Base-by-base conservation (phyloP, 345 rosid species). In the Luvunga scandens region DNA sequence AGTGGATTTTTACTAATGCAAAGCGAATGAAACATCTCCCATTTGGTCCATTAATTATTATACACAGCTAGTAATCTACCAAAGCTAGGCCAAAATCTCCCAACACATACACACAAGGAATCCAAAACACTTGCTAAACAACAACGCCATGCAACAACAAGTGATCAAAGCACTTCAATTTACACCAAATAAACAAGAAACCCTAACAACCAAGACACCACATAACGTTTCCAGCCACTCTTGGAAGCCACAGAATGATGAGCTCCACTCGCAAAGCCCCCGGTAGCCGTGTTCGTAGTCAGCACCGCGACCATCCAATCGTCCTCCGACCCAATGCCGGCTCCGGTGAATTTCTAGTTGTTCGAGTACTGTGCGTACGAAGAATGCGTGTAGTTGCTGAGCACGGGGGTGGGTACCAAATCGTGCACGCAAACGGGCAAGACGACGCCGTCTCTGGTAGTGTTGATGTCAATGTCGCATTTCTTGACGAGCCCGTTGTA, bases 271-370 rank as follows among this genome's bases (percentile, higher is more conserved):
- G 83, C 80, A 9, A 93, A 88, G 48, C 83, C 87, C 30, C 97
- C 98, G 0, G 77, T 63, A 0, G 75, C 86, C 4, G 89, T 89
- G 48, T 42, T 86, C 0, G 91, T 85, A 0, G 80, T 79, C 69
- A 95, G 66, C 21, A 93, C 89, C 16, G 88, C 79, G 24, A 95
- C 97, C 91, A 89, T 89, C 98, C 98, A 92, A 67, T 93, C 90
- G 19, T 91, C 89, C 56, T 91, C 91, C 4, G 93, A 89, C 7
- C 92, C 93, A 6, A 92, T 65, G 9, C 98, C 98, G 0, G 84
- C 90, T 0, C 91, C 97, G 0, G 83, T 88, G 56, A 76, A 91
- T 81, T 62, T 86, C 4, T 95, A 87, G 77, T 90, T 89, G 48
- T 95, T 95, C 10, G 93, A 34, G 72, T 81, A 89, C 77, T 31